Percentiles rank a stretch among this genome's conserved stretches.
Evolutionary conservation across 768 basidiomycete species (phyloP).

Genomic region (Mycena epipterygia): DNA sequence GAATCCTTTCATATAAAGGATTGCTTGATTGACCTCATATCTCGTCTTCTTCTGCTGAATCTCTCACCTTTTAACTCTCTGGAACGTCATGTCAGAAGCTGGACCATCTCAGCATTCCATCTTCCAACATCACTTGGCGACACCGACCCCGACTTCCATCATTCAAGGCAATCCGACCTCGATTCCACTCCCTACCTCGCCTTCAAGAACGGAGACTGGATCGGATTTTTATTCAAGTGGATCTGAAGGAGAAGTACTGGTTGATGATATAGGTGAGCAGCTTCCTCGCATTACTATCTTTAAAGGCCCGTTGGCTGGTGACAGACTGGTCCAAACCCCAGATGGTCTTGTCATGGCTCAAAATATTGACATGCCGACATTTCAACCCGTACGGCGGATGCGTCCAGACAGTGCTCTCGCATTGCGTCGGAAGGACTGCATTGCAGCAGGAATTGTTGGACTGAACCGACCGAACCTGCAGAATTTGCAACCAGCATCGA

Average conservation of each 20-base stretch:
- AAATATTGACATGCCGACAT: neutral
- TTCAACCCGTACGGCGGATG: neutral
- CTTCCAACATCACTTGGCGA: neutral
- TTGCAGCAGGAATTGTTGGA: neutral
- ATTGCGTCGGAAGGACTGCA: neutral
- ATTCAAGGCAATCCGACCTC: neutral
- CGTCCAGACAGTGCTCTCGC: neutral
- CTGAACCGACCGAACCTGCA: neutral
- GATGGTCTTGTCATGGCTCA: neutral
- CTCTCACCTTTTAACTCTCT: neutral
- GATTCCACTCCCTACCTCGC: neutral
- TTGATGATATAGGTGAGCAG: neutral
- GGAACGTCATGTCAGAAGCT: neutral
- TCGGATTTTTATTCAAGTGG: neutral
- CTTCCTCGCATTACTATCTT: neutral
- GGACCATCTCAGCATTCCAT: neutral
- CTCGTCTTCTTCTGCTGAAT: neutral
- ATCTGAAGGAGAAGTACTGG: neutral
- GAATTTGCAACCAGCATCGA: neutral
- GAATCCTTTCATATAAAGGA: conserved; percentile 1
- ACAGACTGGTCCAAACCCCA: neutral
- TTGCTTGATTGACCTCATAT: neutral
- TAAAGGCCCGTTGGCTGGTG: neutral
- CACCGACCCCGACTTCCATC: neutral
- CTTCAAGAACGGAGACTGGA: neutral